Conservation (phyloP, 2,329 filamentous ascomycete genomes). For the Lithohypha guttulata region DNA sequence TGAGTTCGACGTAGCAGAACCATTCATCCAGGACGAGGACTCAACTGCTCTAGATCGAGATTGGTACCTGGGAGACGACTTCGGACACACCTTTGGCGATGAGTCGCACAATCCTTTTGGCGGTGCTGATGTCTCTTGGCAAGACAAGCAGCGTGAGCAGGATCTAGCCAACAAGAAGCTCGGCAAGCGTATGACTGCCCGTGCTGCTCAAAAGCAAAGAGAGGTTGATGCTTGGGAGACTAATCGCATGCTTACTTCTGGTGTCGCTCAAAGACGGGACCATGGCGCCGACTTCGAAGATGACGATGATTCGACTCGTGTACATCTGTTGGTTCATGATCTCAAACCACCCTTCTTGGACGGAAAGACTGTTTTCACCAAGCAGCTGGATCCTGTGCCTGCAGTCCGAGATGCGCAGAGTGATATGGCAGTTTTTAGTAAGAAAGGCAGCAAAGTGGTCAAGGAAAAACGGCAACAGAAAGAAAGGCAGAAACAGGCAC, state of each 20-base stretch:
- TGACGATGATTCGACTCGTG: slow-evolving; percentile 77
- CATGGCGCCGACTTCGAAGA: slow-evolving; percentile 73
- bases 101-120: slow-evolving; percentile 90
- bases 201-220: slow-evolving; percentile 74
- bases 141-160: slow-evolving; percentile 64
- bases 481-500: slow-evolving; percentile 85
- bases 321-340: slow-evolving; percentile 89
- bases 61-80: slow-evolving; percentile 85
- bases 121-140: slow-evolving; percentile 58
- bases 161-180: slow-evolving; percentile 71
- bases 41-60: slow-evolving; percentile 71
- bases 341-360: slow-evolving; percentile 89
- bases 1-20: slow-evolving; percentile 53
- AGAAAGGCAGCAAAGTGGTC: slow-evolving; percentile 88
- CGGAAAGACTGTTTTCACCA: slow-evolving; percentile 90
- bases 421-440: slow-evolving; percentile 96
- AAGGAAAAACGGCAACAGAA: slow-evolving; percentile 83
- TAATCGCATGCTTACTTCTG: slow-evolving; percentile 94
- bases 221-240: slow-evolving; percentile 98
- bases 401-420: slow-evolving; percentile 90
- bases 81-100: slow-evolving; percentile 75
- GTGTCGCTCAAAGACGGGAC: slow-evolving; percentile 81
- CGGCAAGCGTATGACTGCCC: slow-evolving; percentile 57
- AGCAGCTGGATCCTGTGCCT: slow-evolving; percentile 88
- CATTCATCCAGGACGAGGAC: slow-evolving; percentile 55